These are phyloP conservation scores for Saccharomyces hybrid DNA, from an alignment of 1,139 yeast genomes.

Conservation along the genomic window DNA sequence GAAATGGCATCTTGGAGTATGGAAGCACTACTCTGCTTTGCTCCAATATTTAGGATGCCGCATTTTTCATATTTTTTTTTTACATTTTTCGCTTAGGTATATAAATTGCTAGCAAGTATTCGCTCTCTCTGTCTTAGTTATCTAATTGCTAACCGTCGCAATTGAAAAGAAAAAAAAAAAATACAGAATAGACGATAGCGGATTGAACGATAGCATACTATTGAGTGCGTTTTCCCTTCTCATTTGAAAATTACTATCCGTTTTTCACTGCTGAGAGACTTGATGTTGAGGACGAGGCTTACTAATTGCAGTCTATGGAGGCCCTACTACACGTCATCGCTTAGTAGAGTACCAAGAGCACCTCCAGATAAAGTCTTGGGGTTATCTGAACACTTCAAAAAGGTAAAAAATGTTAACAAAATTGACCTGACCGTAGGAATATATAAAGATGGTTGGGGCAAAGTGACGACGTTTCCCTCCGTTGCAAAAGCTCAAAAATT, in stretches of 20 bases:
- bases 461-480: conserved; percentile 84
- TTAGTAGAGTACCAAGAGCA: conserved; percentile 34
- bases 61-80: neutral
- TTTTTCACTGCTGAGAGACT: neutral
- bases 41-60: neutral
- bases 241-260: neutral
- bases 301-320: neutral
- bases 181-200: neutral
- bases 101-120: neutral
- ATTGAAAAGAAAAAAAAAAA: neutral
- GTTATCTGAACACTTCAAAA: conserved; percentile 49
- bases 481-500: conserved; percentile 57
- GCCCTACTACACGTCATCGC: conserved; percentile 5
- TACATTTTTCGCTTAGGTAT: neutral
- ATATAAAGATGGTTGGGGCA: conserved; percentile 74
- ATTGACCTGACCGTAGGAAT: conserved; percentile 92
- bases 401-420: conserved; percentile 54
- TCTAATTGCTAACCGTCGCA: neutral
- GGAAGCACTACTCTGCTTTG: neutral
- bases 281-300: neutral
- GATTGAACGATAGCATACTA: neutral
- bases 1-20: neutral
- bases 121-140: neutral
- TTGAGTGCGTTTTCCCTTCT: neutral
- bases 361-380: conserved; percentile 74